Conservation (phyloP, 2,329 filamentous ascomycete genomes). For the Pseudogymnoascus sp. region DNA sequence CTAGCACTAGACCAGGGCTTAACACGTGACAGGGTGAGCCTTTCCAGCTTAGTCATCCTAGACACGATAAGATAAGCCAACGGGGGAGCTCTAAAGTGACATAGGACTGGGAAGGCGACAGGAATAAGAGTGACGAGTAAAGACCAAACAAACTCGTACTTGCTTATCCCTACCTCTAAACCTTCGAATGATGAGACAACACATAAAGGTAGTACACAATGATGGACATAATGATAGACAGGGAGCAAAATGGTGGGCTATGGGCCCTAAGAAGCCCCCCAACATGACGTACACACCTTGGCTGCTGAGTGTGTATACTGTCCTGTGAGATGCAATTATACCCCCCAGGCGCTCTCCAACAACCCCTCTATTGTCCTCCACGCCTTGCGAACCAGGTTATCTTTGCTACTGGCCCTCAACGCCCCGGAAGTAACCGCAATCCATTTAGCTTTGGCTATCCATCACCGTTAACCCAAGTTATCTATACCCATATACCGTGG, state of each 20-base stretch:
- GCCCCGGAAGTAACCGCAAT: background rate
- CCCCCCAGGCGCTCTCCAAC: background rate
- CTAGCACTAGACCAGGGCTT: too few species aligned
- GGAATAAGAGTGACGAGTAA: background rate
- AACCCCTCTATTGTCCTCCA: background rate
- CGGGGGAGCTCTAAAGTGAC: background rate
- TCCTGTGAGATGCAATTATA: background rate
- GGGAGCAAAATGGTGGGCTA: background rate
- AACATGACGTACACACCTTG: slow-evolving; percentile 2
- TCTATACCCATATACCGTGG: background rate
- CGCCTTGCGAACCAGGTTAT: background rate
- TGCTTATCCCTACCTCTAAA: background rate
- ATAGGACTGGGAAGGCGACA: background rate
- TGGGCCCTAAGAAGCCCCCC: background rate
- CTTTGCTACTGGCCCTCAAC: background rate
- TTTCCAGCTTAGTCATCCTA: background rate
- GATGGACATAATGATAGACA: background rate
- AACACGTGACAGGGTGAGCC: too few species aligned
- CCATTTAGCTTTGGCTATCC: background rate
- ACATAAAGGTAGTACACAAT: background rate
- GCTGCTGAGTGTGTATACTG: background rate
- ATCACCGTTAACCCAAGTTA: background rate
- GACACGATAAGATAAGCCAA: background rate
- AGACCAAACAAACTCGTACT: background rate
- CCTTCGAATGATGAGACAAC: background rate